Evolutionary conservation across 257 asterid genomes (phyloP).

Genomic region (Datura wrightii): DNA sequence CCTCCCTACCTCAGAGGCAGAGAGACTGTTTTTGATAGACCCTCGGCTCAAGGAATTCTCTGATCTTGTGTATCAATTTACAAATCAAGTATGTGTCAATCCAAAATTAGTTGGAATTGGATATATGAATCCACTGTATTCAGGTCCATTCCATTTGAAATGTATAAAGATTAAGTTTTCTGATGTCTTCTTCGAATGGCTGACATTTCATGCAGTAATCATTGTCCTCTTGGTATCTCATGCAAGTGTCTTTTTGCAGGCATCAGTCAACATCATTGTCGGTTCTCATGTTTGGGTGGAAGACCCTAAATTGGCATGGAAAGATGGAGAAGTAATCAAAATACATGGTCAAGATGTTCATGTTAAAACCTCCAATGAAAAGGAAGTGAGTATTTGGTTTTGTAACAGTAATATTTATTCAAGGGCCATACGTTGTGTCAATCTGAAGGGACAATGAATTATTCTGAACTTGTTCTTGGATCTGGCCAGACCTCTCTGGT

Average conservation of each 20-base stretch:
- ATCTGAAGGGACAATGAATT: not conserved
- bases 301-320: conserved; percentile 93
- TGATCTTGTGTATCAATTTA: conserved; percentile 11
- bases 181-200: conserved; percentile 19
- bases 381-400: conserved; percentile 60
- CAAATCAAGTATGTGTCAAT: conserved; percentile 9
- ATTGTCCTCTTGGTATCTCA: conserved; percentile 34
- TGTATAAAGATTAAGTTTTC: conserved; percentile 13
- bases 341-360: conserved; percentile 89
- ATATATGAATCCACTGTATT: conserved; percentile 1
- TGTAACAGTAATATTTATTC: conserved; percentile 11
- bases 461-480: not conserved
- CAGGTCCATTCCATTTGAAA: not conserved
- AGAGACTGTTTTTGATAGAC: too few species aligned
- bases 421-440: not conserved
- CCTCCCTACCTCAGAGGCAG: too few species aligned
- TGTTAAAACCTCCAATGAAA: conserved; percentile 75
- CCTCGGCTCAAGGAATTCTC: not conserved
- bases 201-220: conserved; percentile 20
- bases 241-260: conserved; percentile 60
- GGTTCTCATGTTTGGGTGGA: conserved; percentile 99
- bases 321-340: conserved; percentile 84
- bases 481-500: conserved; percentile 5
- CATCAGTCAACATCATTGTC: conserved; percentile 81
- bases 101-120: conserved; percentile 11